Base-by-base conservation (phyloP, 306 rosid genomes). In the Quercus bicolor region DNA sequence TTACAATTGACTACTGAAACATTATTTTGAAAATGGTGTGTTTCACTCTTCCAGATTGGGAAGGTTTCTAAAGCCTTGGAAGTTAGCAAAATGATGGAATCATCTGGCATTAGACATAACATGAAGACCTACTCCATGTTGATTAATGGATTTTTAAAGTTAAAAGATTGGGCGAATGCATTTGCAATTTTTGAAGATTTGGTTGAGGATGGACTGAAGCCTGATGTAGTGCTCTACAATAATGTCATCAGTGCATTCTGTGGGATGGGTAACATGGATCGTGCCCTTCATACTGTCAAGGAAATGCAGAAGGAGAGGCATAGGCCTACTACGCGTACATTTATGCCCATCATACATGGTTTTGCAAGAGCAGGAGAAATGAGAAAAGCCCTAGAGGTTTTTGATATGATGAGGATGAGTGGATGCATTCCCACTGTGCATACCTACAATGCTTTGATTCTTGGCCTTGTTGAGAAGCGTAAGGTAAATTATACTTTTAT, bases 151-250 rank as follows among this genome's bases (percentile, higher is more conserved):
- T 95, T 90, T 78, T 29, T 90, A 81, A 95, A 87, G 87, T 77
- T 92, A 81, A 92, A 95, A 91, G 98, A 95, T 84, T 95, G 98
- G 98, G 94, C 98, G 52, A 95, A 92, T 84, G 98, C 94, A 74
- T 95, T 95, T 72, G 83, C 97, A 34, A 74, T 95, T 79, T 89
- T 91, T 74, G 98, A 95, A 81, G 96, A 92, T 86, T 76, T 92
- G 77, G 83, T 84, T 54, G 89, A 85, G 74, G 90, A 91, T 83
- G 98, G 98, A 74, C 79, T 95, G 82, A 91, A 88, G 81, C 98
- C 98, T 12, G 98, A 95, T 77, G 87, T 92, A 60, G 90, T 95
- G 73, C 94, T 95, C 24, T 95, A 91, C 80, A 95, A 95, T 83
- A 92, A 92, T 81, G 89, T 95, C 26, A 85, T 95, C 75, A 87